Evolutionary conservation across 2,329 filamentous ascomycete genomes (phyloP).

Genomic region (Trichoderma oligosporum): DNA sequence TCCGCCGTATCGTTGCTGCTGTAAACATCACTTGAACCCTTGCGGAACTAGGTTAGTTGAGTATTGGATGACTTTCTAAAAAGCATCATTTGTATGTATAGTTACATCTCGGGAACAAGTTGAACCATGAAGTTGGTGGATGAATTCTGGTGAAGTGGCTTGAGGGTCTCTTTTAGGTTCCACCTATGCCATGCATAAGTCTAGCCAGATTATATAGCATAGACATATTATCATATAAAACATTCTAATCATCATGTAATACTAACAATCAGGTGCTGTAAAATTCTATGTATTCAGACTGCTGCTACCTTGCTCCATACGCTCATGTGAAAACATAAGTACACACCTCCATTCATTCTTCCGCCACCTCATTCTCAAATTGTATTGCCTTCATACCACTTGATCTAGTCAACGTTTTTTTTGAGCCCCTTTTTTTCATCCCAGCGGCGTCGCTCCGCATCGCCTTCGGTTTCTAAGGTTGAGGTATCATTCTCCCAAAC

Average conservation of each 20-base stretch:
- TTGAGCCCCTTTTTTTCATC: not conserved
- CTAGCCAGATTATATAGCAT: no score
- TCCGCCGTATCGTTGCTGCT: conserved; percentile 21
- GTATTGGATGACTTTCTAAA: not conserved
- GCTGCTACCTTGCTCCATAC: conserved; percentile 6
- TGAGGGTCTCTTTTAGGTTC: no score
- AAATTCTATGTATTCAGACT: conserved; percentile 17
- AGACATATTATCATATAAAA: not conserved
- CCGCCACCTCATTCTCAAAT: not conserved
- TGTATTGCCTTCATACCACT: not conserved
- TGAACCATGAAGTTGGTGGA: no score
- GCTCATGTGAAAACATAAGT: conserved; percentile 15
- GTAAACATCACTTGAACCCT: conserved; percentile 1
- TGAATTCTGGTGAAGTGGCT: no score
- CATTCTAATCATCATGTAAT: not conserved
- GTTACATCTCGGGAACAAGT: no score
- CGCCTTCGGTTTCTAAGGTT: conserved; percentile 10
- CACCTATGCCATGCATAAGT: no score
- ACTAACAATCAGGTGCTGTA: not conserved
- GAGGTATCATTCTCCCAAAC: conserved; percentile 19
- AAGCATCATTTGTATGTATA: not conserved
- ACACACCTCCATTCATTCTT: not conserved
- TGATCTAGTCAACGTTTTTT: not conserved
- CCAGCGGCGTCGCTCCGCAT: conserved; percentile 12
- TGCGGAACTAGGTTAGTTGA: not conserved